Base-by-base conservation (phyloP, 1,284 basidiomycete genomes). In the Gomphus bonarii region DNA sequence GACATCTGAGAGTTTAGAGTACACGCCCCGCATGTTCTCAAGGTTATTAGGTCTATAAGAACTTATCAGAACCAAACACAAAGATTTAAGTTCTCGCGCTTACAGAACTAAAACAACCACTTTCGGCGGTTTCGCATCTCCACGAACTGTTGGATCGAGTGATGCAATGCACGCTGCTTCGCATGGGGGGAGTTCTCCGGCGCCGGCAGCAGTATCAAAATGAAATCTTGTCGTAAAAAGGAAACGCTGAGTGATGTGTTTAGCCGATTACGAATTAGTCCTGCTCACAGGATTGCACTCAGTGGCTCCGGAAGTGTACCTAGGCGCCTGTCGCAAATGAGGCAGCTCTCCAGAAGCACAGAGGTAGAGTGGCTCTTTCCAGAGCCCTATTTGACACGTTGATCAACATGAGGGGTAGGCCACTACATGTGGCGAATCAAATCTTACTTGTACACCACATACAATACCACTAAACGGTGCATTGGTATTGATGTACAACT, bases 291-390 rank as follows among this genome's bases (percentile, higher is more conserved):
- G 10, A 68, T 59, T 1, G 63, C 67, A 16, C 66, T 64, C 8
- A 69, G 62, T 1, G 65, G 66, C 11, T 61, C 63, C 8, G 64
- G 63, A 2, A 67, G 58, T 5, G 60, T 59, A 0, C 68, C 68
- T 11, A 69, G 59, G 20, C 67, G 60, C 3, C 50, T 47, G 35
- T 63, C 62, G 5, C 48, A 38, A n/a, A 69, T 65, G 18, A 69
- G 54, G 59, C 65, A 65, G 20, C 63, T 64, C 56, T 69, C 68
- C 7, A 69, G 59, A 3, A 69, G 55, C 9, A 68, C 64, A 5
- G 65, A 65, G 3, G 67, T 65, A n/a, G 66, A 66, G 42, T 69
- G 67, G 25, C 64, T 65, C 52, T 68, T 69, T 28, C 68, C 67
- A 3, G 66, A 66, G 5, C 68, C 66, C 59, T 67, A 61, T 14